Evolutionary conservation across 1,284 basidiomycete species (phyloP).

Genomic region (Sanghuangporus sanghuang): DNA sequence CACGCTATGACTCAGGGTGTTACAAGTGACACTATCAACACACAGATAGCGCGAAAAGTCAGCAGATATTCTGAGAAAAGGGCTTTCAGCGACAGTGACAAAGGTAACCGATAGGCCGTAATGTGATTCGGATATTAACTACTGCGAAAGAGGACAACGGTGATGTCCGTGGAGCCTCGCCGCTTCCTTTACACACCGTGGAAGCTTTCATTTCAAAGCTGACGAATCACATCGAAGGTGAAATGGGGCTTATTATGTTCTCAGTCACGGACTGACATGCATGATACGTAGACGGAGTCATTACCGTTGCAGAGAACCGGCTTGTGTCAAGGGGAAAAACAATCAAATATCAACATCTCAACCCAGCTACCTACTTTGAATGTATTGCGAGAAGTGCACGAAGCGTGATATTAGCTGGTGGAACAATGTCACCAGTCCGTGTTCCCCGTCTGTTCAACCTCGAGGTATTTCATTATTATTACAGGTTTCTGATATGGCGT

Average conservation of each 20-base stretch:
- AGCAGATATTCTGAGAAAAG: slow-evolving; percentile 76
- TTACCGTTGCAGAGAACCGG: slow-evolving; percentile 45
- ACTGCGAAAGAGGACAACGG: background rate
- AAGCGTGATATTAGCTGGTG: slow-evolving; percentile 86
- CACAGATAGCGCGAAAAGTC: slow-evolving; percentile 66
- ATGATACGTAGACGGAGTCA: slow-evolving; percentile 47
- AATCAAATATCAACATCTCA: slow-evolving; percentile 92
- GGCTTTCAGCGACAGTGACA: no score
- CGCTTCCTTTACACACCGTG: slow-evolving; percentile 81
- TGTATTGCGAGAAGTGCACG: slow-evolving; percentile 79
- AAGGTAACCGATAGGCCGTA: slow-evolving; percentile 4
- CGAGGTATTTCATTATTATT: background rate
- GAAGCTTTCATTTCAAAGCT: slow-evolving; percentile 85
- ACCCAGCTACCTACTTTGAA: slow-evolving; percentile 84
- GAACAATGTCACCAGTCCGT: slow-evolving; percentile 92
- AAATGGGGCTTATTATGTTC: slow-evolving; percentile 26
- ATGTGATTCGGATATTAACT: no score
- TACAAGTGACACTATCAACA: slow-evolving; percentile 2
- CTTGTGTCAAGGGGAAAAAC: slow-evolving; percentile 44
- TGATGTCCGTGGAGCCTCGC: slow-evolving; percentile 19
- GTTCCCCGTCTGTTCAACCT: background rate
- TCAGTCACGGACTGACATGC: slow-evolving; percentile 1
- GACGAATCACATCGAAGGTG: slow-evolving; percentile 77
- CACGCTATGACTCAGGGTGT: slow-evolving; percentile 29
- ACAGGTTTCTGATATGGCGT: slow-evolving; percentile 84